Evolutionary conservation across 495 filamentous ascomycete species (phyloP), one percentile per base, ranked within the genome.

Genomic region (Tetracladium setigerum): DNA sequence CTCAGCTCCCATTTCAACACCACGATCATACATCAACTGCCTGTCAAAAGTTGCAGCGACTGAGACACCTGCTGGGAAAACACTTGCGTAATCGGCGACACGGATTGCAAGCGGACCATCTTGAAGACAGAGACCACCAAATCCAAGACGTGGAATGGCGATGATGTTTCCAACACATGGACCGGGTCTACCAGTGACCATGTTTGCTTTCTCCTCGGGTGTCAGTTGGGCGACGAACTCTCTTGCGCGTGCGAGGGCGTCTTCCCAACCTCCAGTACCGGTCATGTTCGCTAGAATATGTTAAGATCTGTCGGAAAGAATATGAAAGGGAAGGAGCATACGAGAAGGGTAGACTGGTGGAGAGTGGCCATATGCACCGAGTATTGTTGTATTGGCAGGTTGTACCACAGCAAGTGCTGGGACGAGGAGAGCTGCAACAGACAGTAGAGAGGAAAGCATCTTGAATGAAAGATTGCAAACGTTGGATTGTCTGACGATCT

Each of bases 61-160:
- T 50, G 86, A 91, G 54, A 89, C 75, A 32, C 87, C 88, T 2
- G 86, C 79, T 5, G 84, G 76, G 62, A 95, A 95, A 2, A 76
- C 87, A 0, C 86, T 87, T 55, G 77, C 81, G 62, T 84, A 89
- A 61, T 90, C 86, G 30, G 69, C 77, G 78, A 44, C 30, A 55
- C 77, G 73, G 46, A 83, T 78, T 0, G 77, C 74, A n/a, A 54
- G 64, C 0, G 78, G 66, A 16, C 82, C 65, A 24, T 86, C 81
- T 16, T 68, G 66, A 1, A 86, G 67, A 53, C 80, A 84, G 38
- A 84, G 58, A 4, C 82, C 82, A 0, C 73, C 66, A 49, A 81
- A 84, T 1, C 58, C 61, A 6, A 84, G 64, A 8, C 79, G 65
- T 0, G 71, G 67, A 36, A 82, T 65, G 5, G 67, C 35, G 5